These are phyloP conservation scores for Fagopyrum esculentum DNA, from an alignment of 148 eudicot species.

Conservation along the genomic window DNA sequence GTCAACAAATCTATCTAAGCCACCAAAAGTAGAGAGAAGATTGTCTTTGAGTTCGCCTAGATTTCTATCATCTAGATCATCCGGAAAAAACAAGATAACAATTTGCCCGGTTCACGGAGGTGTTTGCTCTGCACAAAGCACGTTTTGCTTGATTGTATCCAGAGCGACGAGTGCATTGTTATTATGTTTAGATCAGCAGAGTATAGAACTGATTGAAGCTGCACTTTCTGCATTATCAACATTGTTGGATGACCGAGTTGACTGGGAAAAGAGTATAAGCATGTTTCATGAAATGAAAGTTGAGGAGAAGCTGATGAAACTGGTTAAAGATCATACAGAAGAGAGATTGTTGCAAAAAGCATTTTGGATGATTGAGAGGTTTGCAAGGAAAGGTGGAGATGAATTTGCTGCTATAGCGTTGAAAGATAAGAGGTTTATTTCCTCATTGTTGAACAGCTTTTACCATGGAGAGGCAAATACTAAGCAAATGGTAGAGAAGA, in stretches of 20 bases:
- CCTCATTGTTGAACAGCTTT: conserved; percentile 1
- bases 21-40: conserved; percentile 23
- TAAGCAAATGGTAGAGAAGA: conserved; percentile 11
- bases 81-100: conserved; percentile 4
- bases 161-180: neutral
- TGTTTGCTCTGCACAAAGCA: conserved; percentile 7
- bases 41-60: conserved; percentile 1
- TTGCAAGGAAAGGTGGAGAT: conserved; percentile 10
- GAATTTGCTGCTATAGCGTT: conserved; percentile 3
- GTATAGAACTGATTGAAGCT: conserved; percentile 1
- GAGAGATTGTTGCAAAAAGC: conserved; percentile 2
- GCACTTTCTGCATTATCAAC: conserved; percentile 1
- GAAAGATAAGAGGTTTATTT: conserved; percentile 10
- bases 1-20: conserved; percentile 48
- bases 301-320: conserved; percentile 4
- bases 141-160: conserved; percentile 14
- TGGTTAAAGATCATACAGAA: conserved; percentile 8
- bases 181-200: conserved; percentile 6
- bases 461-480: conserved; percentile 8
- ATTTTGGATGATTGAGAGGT: conserved; percentile 12
- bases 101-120: conserved; percentile 13
- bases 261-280: neutral
- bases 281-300: conserved; percentile 5
- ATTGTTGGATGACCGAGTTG: conserved; percentile 11
- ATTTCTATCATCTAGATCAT: neutral